Conservation (phyloP, 306 rosid species). For the Cucumis cinereus region DNA sequence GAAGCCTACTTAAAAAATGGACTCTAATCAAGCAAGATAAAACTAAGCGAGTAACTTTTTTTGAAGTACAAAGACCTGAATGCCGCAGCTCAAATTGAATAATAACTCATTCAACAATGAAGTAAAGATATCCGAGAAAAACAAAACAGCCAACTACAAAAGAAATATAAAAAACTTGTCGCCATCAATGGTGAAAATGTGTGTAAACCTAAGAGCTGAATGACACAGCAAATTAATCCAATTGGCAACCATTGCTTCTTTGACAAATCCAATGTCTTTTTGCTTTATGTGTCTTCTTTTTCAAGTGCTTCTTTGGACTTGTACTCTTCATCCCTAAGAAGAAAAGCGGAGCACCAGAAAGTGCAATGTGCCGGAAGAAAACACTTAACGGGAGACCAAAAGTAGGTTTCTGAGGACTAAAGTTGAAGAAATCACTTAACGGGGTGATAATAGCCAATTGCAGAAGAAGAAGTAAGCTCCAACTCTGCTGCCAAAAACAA, state of each 20-base stretch:
- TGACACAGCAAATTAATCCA: background rate
- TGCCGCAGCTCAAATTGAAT: background rate
- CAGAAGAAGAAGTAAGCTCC: slow-evolving; percentile 68
- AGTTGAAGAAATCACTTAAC: slow-evolving; percentile 67
- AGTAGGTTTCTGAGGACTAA: slow-evolving; percentile 22
- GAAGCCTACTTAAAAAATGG: too few relatives aligned
- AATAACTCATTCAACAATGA: slow-evolving; percentile 1
- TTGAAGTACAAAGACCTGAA: background rate
- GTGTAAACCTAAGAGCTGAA: background rate
- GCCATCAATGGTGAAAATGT: background rate
- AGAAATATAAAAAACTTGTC: background rate
- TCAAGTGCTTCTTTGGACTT: slow-evolving; percentile 35
- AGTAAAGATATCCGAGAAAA: background rate
- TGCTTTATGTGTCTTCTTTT: slow-evolving; percentile 45
- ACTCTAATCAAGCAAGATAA: too few relatives aligned
- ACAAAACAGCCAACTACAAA: background rate
- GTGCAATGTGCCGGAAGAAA: slow-evolving; percentile 45
- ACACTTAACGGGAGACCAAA: slow-evolving; percentile 8
- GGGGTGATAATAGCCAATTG: slow-evolving; percentile 50
- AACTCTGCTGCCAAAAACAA: slow-evolving; percentile 56
- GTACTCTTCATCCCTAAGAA: slow-evolving; percentile 59
- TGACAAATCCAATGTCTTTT: slow-evolving; percentile 20
- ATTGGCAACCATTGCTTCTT: background rate
- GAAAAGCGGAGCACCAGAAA: slow-evolving; percentile 48
- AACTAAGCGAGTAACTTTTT: too few relatives aligned